A percentile compares a stretch with the other conserved stretches of the same genome.
Conservation (phyloP, 805 yeast genomes). For the Grigorovia transvaalensis region DNA sequence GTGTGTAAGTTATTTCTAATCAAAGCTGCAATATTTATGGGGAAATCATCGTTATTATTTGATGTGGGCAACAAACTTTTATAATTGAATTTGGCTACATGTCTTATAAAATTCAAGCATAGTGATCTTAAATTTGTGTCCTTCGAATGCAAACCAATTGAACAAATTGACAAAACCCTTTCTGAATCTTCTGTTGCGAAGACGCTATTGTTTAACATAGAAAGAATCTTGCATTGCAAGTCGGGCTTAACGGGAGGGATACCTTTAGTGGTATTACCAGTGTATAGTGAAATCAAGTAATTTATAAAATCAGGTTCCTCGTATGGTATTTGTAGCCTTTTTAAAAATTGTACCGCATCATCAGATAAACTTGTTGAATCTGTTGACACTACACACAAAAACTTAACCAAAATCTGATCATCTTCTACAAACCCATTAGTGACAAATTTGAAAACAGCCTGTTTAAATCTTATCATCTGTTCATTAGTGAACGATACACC, state of each 20-base stretch:
- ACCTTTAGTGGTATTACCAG: conserved; percentile 35
- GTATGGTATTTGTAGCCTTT: conserved; percentile 40
- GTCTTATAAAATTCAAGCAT: conserved; percentile 53
- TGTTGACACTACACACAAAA: conserved; percentile 52
- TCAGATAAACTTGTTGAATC: conserved; percentile 50
- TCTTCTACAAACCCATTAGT: conserved; percentile 31
- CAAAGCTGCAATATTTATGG: conserved; percentile 37
- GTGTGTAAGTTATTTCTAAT: conserved; percentile 41
- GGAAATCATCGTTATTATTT: conserved; percentile 8
- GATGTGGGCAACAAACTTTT: conserved; percentile 9
- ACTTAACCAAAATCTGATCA: conserved; percentile 32
- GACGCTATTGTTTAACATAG: conserved; percentile 41
- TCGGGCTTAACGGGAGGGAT: conserved; percentile 44
- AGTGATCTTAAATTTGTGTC: conserved; percentile 44
- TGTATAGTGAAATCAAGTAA: conserved; percentile 37
- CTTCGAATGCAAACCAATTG: conserved; percentile 47
- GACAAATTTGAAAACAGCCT: conserved; percentile 29
- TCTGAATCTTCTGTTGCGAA: conserved; percentile 34
- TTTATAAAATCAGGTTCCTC: conserved; percentile 39
- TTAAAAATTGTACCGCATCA: conserved; percentile 39
- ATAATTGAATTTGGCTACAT: conserved; percentile 36
- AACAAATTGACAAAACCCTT: conserved; percentile 39
- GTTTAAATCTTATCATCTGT: conserved; percentile 35
- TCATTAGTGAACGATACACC: conserved; percentile 48
- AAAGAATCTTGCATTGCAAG: conserved; percentile 48